A percentile compares a stretch with the other conserved stretches of the same genome.
phyloP scores from a whole-genome alignment of 768 basidiomycete genomes.

The Brasilioporus rufonigricans region DNA sequence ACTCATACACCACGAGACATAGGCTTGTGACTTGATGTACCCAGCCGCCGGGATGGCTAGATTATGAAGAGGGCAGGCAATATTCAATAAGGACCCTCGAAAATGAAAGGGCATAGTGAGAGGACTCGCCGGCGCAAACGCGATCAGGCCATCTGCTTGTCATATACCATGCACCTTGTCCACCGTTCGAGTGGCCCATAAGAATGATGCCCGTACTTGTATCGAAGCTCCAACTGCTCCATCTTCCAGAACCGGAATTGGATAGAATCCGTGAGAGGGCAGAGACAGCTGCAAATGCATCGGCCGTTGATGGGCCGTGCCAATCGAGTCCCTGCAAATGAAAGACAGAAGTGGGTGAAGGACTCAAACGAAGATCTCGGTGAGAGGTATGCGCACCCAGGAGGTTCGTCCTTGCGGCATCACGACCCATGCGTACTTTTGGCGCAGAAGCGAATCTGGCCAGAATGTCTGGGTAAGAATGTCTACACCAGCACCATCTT shows the following conservation, averaged over 20 bases:
- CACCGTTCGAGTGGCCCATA: slow-evolving; percentile 93
- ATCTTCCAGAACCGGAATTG: slow-evolving; percentile 24
- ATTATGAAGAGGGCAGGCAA: neutral
- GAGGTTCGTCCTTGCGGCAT: slow-evolving; percentile 81
- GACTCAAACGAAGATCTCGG: neutral
- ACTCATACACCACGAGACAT: slow-evolving; percentile 70
- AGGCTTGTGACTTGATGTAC: slow-evolving; percentile 86
- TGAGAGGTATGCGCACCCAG: slow-evolving; percentile 54
- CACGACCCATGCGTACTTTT: slow-evolving; percentile 67
- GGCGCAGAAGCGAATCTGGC: slow-evolving; percentile 58
- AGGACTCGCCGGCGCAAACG: slow-evolving; percentile 54
- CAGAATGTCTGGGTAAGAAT: slow-evolving; percentile 55
- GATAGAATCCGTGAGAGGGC: slow-evolving; percentile 51
- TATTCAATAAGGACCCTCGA: neutral
- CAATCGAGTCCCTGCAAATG: slow-evolving; percentile 76
- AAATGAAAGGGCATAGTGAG: neutral
- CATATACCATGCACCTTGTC: slow-evolving; percentile 85
- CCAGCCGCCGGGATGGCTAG: slow-evolving; percentile 74
- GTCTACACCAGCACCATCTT: slow-evolving; percentile 89
- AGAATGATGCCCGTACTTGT: slow-evolving; percentile 50
- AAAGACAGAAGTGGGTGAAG: neutral
- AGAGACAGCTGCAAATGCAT: slow-evolving; percentile 63
- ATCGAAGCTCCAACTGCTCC: slow-evolving; percentile 42
- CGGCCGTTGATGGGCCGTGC: slow-evolving; percentile 79
- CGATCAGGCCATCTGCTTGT: slow-evolving; percentile 76